These are phyloP conservation scores for Pseudodiploospora longispora DNA, from an alignment of 2,329 filamentous ascomycete genomes.

Conservation along the genomic window DNA sequence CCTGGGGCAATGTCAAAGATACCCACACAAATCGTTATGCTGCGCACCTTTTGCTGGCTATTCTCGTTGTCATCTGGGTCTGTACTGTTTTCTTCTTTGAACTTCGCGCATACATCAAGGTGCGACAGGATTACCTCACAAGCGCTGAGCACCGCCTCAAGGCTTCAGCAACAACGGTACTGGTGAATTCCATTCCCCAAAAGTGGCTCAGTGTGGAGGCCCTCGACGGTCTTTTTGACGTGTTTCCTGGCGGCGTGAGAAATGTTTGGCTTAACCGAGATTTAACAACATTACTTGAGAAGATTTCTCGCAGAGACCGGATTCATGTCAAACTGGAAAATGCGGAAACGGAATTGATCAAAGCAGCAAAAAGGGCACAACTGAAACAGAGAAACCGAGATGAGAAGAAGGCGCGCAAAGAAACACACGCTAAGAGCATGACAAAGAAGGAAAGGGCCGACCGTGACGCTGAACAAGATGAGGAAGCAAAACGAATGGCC, in stretches of 20 bases:
- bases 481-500: slow-evolving; percentile 42
- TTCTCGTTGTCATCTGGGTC: slow-evolving; percentile 73
- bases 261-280: slow-evolving; percentile 97
- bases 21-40: slow-evolving; percentile 63
- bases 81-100: slow-evolving; percentile 84
- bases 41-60: slow-evolving; percentile 74
- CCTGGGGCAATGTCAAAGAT: slow-evolving; percentile 77
- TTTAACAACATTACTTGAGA: slow-evolving; percentile 72
- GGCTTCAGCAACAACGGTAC: slow-evolving; percentile 89
- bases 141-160: slow-evolving; percentile 89
- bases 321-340: slow-evolving; percentile 66
- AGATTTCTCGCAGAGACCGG: slow-evolving; percentile 66
- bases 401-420: slow-evolving; percentile 56
- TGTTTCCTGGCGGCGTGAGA: slow-evolving; percentile 88
- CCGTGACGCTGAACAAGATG: slow-evolving; percentile 40
- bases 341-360: slow-evolving; percentile 80
- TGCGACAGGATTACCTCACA: slow-evolving; percentile 90
- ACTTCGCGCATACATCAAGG: slow-evolving; percentile 77
- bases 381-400: slow-evolving; percentile 57
- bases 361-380: slow-evolving; percentile 69
- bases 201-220: slow-evolving; percentile 87
- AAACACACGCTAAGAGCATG: slow-evolving; percentile 37
- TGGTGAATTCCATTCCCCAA: slow-evolving; percentile 81
- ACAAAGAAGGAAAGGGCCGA: slow-evolving; percentile 43
- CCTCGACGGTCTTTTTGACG: slow-evolving; percentile 78